These are phyloP conservation scores for Auriculariales sp. DNA, from an alignment of 768 basidiomycete species.

Conservation along the genomic window DNA sequence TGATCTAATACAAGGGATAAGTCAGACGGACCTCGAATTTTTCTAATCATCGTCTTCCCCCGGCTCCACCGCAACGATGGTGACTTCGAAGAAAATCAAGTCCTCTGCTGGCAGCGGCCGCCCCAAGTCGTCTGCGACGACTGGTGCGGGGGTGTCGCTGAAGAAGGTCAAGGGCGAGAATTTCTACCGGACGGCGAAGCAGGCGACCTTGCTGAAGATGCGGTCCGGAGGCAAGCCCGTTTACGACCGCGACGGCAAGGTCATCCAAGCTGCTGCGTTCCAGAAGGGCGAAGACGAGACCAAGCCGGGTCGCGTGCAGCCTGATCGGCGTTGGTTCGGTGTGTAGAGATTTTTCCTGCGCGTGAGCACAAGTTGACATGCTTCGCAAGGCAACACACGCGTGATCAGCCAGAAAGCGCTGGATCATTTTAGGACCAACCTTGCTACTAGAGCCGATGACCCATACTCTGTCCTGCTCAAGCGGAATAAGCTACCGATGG, in stretches of 20 bases:
- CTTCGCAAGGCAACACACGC: slow-evolving; percentile 76
- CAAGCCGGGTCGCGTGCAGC: slow-evolving; percentile 80
- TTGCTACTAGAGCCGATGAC: slow-evolving; percentile 73
- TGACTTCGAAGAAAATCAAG: too few relatives aligned
- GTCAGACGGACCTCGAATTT: too few relatives aligned
- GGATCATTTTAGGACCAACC: slow-evolving; percentile 88
- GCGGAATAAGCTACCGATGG: slow-evolving; percentile 95
- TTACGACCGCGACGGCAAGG: slow-evolving; percentile 81
- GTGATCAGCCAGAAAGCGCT: slow-evolving; percentile 93
- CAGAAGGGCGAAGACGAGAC: slow-evolving; percentile 92
- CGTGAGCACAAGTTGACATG: neutral
- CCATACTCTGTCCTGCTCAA: slow-evolving; percentile 91
- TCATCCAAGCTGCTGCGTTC: slow-evolving; percentile 85
- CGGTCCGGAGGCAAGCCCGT: slow-evolving; percentile 84
- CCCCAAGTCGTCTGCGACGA: too few relatives aligned
- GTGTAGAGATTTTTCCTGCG: slow-evolving; percentile 13
- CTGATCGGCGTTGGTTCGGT: slow-evolving; percentile 98
- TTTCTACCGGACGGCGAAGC: slow-evolving; percentile 95
- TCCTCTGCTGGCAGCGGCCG: too few relatives aligned
- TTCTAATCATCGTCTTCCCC: too few relatives aligned
- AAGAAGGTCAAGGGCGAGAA: slow-evolving; percentile 85
- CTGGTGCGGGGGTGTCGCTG: slow-evolving; percentile 25
- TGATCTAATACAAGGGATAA: too few relatives aligned
- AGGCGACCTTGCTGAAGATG: slow-evolving; percentile 76
- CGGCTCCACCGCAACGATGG: too few relatives aligned